Evolutionary conservation across 1,139 yeast species (phyloP), one percentile per base, ranked within the genome.

Genomic region (Pichia inconspicua): DNA sequence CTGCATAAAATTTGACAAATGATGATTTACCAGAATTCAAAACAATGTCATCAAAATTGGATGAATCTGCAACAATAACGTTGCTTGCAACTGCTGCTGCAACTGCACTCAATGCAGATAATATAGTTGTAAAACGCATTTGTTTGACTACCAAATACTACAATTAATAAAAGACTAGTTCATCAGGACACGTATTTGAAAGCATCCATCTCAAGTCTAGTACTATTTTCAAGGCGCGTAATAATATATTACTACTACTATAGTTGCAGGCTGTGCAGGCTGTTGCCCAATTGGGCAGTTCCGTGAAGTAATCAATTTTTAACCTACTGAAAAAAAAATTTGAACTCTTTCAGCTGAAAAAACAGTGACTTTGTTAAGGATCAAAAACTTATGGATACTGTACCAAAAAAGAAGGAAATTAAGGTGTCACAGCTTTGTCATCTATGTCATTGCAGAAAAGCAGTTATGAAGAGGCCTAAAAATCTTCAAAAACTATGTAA

Each of bases 401-500:
- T 12, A 5, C 11, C 25, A 8, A 43, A 32, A 15, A 52, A 42
- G 22, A 62, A 55, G 42, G 57, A 56, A 15, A 42, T 62, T 6
- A 62, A 61, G 39, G 48, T 60, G 1, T 39, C 55, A 0, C 50
- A 60, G 5, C 44, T 73, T 60, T 92, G 98, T 67, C 96, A 89
- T 66, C 74, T 88, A n/a, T 92, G 98, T 63, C 84, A 80, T 56
- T 75, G 78, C 27, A 75, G 92, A 47, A 85, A 87, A 62, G 96
- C 97, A 0, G 87, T 85, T 28, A 76, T 94, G 74, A 84, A 82
- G 61, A 75, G 98, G 53, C 99, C 99, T 15, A 92, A 94, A 64
- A 92, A 92, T 55, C 74, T 86, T 41, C 94, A 85, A 66, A 88
- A 86, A 61, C 72, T 94, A n/a, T 94, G 99, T 66, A 90, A 89